Evolutionary conservation across 2,329 filamentous ascomycete species (phyloP).

Genomic region (Alternaria ethzedia): DNA sequence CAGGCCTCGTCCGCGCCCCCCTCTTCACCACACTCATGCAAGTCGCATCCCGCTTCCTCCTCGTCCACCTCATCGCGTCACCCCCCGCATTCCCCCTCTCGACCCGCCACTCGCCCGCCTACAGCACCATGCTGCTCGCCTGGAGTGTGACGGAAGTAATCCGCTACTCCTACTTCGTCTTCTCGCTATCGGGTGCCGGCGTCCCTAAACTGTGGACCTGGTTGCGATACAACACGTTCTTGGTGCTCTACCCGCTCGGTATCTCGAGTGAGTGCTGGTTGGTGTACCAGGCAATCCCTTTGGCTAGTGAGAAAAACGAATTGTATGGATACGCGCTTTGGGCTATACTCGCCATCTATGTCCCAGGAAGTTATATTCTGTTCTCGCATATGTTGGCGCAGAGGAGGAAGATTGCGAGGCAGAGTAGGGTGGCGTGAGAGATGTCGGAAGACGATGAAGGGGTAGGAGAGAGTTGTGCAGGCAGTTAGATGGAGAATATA

Average conservation of each 20-base stretch:
- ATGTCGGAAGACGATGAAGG: neutral
- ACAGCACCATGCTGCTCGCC: constrained; percentile 80
- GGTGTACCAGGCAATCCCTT: constrained; percentile 72
- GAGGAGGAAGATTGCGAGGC: constrained; percentile 69
- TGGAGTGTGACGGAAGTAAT: constrained; percentile 94
- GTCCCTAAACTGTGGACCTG: constrained; percentile 74
- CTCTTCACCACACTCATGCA: constrained; percentile 88
- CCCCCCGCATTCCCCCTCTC: constrained; percentile 68
- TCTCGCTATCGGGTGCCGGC: constrained; percentile 65
- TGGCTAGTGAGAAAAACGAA: constrained; percentile 60
- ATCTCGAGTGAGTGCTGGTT: constrained; percentile 87
- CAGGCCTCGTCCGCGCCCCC: constrained; percentile 85
- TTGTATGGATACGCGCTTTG: constrained; percentile 67
- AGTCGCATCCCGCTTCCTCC: constrained; percentile 82
- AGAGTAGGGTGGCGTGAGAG: neutral
- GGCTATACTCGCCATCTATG: constrained; percentile 73
- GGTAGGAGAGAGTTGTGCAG: neutral
- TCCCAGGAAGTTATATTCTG: constrained; percentile 81
- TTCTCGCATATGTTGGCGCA: constrained; percentile 97
- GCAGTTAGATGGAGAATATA: neutral
- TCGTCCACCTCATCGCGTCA: constrained; percentile 85
- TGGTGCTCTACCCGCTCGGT: constrained; percentile 88
- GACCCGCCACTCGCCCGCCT: constrained; percentile 64
- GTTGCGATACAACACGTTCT: constrained; percentile 91
- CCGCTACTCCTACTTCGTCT: constrained; percentile 88